Conservation (phyloP, 768 basidiomycete species). For the Termitomyces sp. region DNA sequence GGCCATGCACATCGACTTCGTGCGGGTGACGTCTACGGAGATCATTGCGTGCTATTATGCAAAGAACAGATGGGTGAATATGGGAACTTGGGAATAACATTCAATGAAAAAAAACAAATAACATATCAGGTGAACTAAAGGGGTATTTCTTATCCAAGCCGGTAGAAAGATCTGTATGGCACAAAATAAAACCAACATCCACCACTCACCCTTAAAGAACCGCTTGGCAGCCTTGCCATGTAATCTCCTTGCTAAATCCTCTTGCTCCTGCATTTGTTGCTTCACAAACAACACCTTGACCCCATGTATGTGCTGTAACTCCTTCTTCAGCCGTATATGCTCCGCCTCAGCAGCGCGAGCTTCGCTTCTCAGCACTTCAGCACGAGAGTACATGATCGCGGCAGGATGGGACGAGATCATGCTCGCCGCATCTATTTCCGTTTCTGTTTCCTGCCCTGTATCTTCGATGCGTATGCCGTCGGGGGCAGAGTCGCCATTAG, state of each 20-base stretch:
- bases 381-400: slow-evolving; percentile 27
- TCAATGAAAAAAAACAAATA: not conserved
- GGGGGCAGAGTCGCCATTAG: not conserved
- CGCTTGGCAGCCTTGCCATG: slow-evolving; percentile 45
- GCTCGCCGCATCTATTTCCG: slow-evolving; percentile 22
- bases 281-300: slow-evolving; percentile 35
- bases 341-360: slow-evolving; percentile 37
- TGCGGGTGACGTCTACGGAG: slow-evolving; percentile 26
- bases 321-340: slow-evolving; percentile 22
- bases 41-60: slow-evolving; percentile 35
- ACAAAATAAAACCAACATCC: not conserved
- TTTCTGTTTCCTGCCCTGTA: slow-evolving; percentile 17
- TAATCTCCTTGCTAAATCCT: slow-evolving; percentile 31
- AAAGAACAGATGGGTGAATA: slow-evolving; percentile 4
- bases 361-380: slow-evolving; percentile 35
- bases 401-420: slow-evolving; percentile 32
- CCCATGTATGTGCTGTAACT: slow-evolving; percentile 28
- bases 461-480: not conserved
- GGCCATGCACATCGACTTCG: slow-evolving; percentile 48
- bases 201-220: slow-evolving; percentile 39
- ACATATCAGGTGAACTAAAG: not conserved
- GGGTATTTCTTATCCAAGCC: not conserved
- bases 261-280: slow-evolving; percentile 33
- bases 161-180: not conserved
- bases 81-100: not conserved